Conservation (phyloP, 1,284 basidiomycete genomes). For the Ganoderma resinaceum region DNA sequence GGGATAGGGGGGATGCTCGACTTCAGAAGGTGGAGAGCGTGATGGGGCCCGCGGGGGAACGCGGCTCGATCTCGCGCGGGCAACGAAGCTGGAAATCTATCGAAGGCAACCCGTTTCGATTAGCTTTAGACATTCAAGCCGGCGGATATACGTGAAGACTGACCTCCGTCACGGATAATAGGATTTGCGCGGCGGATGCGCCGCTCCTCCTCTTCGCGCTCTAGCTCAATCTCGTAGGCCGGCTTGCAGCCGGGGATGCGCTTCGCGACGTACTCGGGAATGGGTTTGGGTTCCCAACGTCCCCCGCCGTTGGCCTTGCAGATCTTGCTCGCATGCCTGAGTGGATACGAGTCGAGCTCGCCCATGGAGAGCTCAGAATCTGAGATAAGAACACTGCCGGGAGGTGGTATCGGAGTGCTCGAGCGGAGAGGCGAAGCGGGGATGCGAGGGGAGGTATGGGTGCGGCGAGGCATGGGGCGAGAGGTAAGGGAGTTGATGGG, state of each 20-base stretch:
- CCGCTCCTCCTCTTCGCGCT: constrained; percentile 63
- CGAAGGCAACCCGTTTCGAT: constrained; percentile 21
- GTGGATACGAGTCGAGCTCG: constrained; percentile 73
- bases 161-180: constrained; percentile 66
- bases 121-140: neutral
- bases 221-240: constrained; percentile 69
- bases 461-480: constrained; percentile 35
- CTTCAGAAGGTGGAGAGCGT: constrained; percentile 58
- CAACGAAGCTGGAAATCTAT: constrained; percentile 69
- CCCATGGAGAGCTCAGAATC: constrained; percentile 45
- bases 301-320: constrained; percentile 81
- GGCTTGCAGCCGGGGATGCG: constrained; percentile 70
- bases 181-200: constrained; percentile 59
- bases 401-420: constrained; percentile 42
- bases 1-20: neutral
- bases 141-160: constrained; percentile 29
- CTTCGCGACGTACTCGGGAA: constrained; percentile 51
- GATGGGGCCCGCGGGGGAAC: constrained; percentile 42
- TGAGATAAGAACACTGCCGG: constrained; percentile 52
- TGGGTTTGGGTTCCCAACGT: constrained; percentile 71
- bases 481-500: constrained; percentile 35
- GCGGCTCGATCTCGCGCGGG: constrained; percentile 52
- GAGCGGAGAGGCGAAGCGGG: constrained; percentile 42
- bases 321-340: constrained; percentile 64
- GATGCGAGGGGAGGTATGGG: constrained; percentile 39